Conservation (phyloP, 371 early-diverging fungal genomes). For the Actinomucor elegans region DNA sequence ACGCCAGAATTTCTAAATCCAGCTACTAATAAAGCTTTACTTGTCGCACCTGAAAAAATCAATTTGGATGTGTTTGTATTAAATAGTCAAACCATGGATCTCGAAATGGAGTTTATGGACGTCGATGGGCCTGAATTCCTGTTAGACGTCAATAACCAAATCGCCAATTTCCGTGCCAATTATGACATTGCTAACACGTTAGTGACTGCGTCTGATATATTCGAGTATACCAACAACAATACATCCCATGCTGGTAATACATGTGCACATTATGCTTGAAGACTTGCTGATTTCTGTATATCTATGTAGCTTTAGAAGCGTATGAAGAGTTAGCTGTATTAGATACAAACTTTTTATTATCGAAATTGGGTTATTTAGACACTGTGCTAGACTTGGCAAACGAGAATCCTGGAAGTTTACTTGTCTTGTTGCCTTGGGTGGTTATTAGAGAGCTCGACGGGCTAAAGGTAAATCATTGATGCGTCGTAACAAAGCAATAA, state of each 20-base stretch:
- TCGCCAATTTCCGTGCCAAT: slow-evolving; percentile 24
- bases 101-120: slow-evolving; percentile 32
- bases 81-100: no score
- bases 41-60: no score
- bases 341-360: slow-evolving; percentile 45
- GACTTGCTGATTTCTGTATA: no score
- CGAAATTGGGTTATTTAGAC: slow-evolving; percentile 32
- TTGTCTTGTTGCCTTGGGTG: slow-evolving; percentile 41
- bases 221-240: not conserved
- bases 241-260: not conserved
- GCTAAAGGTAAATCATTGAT: slow-evolving; percentile 28
- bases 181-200: no score
- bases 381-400: slow-evolving; percentile 23
- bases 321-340: slow-evolving; percentile 27
- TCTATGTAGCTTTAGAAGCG: not conserved
- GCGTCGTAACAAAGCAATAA: not conserved
- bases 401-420: slow-evolving; percentile 17
- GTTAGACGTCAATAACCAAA: slow-evolving; percentile 28
- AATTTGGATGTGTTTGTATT: no score
- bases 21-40: no score
- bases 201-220: not conserved
- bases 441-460: slow-evolving; percentile 42
- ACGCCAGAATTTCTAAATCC: no score
- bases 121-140: slow-evolving; percentile 44
- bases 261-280: not conserved